Evolutionary conservation across 225 moss, liverwort and hornwort genomes (phyloP).

Genomic region (Bryum argenteum): DNA sequence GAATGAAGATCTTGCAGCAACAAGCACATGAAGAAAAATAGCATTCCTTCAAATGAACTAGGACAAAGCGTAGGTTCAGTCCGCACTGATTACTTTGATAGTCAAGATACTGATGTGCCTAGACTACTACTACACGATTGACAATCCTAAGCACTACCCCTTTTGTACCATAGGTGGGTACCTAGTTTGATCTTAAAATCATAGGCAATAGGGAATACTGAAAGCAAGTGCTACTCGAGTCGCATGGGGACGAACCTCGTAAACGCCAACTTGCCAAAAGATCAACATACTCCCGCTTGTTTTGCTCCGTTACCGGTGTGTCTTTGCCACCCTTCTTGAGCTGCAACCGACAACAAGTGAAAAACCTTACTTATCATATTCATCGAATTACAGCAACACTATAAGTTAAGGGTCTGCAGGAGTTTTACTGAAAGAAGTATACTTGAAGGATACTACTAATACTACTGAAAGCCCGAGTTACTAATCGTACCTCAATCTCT

Average conservation of each 20-base stretch:
- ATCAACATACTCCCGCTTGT: slow-evolving; percentile 99
- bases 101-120: slow-evolving; percentile 9
- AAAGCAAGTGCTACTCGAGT: slow-evolving; percentile 6
- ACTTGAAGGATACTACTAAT: slow-evolving; percentile 9
- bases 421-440: slow-evolving; percentile 5
- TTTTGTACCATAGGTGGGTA: neutral
- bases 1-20: neutral
- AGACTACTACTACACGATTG: neutral
- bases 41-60: slow-evolving; percentile 1
- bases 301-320: slow-evolving; percentile 72
- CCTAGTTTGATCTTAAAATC: neutral
- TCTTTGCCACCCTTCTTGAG: slow-evolving; percentile 90
- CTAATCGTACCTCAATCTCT: slow-evolving; percentile 81
- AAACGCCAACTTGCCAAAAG: slow-evolving; percentile 95
- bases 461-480: neutral
- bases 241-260: slow-evolving; percentile 58
- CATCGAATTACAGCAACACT: slow-evolving; percentile 4
- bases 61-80: neutral
- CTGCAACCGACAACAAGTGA: slow-evolving; percentile 53
- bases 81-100: neutral
- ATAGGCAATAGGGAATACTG: neutral
- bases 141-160: slow-evolving; percentile 7
- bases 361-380: slow-evolving; percentile 20
- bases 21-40: too few relatives aligned
- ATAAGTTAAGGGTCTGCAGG: neutral